Percentiles rank a stretch among this genome's conserved stretches.
Evolutionary conservation across 2,329 filamentous ascomycete genomes (phyloP).

Genomic region (Diaporthe vaccinii): DNA sequence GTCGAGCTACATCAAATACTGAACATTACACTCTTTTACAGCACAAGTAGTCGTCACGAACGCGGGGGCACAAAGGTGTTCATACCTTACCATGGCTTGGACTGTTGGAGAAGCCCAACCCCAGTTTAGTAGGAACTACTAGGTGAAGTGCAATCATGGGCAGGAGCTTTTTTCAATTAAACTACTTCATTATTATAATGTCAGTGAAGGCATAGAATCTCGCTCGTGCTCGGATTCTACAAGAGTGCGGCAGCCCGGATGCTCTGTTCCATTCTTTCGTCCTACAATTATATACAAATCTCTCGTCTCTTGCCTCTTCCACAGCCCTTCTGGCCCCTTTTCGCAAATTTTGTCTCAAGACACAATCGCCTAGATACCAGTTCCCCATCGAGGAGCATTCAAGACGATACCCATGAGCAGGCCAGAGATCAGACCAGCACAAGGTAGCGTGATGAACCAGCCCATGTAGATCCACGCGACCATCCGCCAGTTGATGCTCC

Average conservation of each 20-base stretch:
- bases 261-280: too few species aligned
- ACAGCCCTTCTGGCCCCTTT: not conserved
- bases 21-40: not conserved
- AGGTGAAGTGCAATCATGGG: not conserved
- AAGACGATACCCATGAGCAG: slow-evolving; percentile 73
- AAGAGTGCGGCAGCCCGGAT: not conserved
- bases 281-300: not conserved
- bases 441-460: slow-evolving; percentile 73
- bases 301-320: not conserved
- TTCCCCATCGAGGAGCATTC: slow-evolving; percentile 64
- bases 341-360: too few species aligned
- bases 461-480: slow-evolving; percentile 70
- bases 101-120: not conserved
- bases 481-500: slow-evolving; percentile 74
- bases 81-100: not conserved
- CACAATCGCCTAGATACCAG: not conserved
- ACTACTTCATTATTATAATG: too few species aligned
- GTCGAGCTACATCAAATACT: not conserved
- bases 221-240: not conserved
- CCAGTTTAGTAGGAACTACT: not conserved
- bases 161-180: not conserved
- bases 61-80: not conserved
- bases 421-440: slow-evolving; percentile 69
- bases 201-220: not conserved
- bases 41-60: not conserved